Evolutionary conservation across 1,139 yeast species (phyloP), one percentile per base, ranked within the genome.

Genomic region (Saccharomycopsis hybrid): DNA sequence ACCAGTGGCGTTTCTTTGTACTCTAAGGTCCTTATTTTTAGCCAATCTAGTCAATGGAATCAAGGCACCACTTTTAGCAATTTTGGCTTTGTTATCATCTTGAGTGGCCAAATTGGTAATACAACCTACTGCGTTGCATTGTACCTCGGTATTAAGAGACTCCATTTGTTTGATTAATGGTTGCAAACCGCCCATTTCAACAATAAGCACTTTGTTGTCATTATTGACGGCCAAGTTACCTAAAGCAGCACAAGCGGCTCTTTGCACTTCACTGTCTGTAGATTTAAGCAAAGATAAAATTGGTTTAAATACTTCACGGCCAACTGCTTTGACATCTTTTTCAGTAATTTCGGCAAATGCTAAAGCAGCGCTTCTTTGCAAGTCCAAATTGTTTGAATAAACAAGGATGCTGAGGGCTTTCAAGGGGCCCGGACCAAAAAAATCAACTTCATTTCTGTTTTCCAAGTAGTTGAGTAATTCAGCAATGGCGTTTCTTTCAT

Each of bases 321-420:
- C 83, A 35, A 92, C 97, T 47, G 94, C 87, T 56, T 95, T 77
- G 41, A 90, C 92, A 62, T 86, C 95, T 66, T 92, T 94, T 65
- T 92, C 98, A 42, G 99, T 92, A 53, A 94, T 90, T 67, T 92
- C 99, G 8, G 98, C 98, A 73, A 92, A 92, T 9, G 98, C 98
- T 60, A 92, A 75, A 5, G 98, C 98, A 2, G 99, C 99, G 65
- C 96, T 86, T 62, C 98, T 80, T 67, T 92, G 97, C 54, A 92
- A 76, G 65, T 92, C 97, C 58, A 92, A 80, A 64, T 92, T 92
- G 60, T 92, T 97, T 1, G 96, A 86, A 65, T 92, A 88, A 3
- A 92, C 98, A 62, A 92, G 76, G 0, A 97, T 92, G 53, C 94
- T 85, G 56, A 92, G 74, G 2, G 98, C 97, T 57, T 87, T 77